phyloP scores from a whole-genome alignment of 2,329 filamentous ascomycete species.

The Fonsecaea erecta region DNA sequence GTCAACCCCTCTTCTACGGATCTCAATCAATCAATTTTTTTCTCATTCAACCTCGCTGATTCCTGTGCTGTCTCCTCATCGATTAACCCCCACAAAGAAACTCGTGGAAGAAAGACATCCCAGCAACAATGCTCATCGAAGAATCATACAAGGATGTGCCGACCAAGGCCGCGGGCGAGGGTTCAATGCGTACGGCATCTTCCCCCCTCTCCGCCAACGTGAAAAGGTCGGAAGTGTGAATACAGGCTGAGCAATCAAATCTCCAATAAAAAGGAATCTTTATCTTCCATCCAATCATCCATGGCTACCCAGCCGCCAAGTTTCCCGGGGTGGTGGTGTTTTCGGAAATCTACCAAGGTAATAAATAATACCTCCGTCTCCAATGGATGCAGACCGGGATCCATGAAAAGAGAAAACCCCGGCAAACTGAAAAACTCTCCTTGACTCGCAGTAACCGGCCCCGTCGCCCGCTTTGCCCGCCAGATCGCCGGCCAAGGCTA shows the following conservation, averaged over 20 bases:
- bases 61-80: too few species aligned
- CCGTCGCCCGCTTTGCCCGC: constrained; percentile 84
- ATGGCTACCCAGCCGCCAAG: constrained; percentile 84
- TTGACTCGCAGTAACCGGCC: constrained; percentile 72
- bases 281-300: constrained; percentile 82
- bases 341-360: constrained; percentile 94
- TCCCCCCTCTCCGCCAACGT: constrained; percentile 6
- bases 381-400: neutral
- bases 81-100: too few species aligned
- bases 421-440: neutral
- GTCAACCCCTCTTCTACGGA: too few species aligned
- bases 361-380: constrained; percentile 16
- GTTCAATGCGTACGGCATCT: constrained; percentile 62
- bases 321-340: constrained; percentile 90
- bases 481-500: constrained; percentile 93
- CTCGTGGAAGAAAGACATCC: neutral
- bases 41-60: too few species aligned
- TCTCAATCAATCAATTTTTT: neutral
- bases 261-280: constrained; percentile 69
- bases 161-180: constrained; percentile 62
- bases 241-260: constrained; percentile 20
- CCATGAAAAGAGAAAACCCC: neutral
- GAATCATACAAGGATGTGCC: constrained; percentile 64
- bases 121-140: constrained; percentile 60
- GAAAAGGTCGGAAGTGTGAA: constrained; percentile 3